Evolutionary conservation across 768 basidiomycete species (phyloP), one percentile per base, ranked within the genome.

Genomic region (Lentinula boryana): DNA sequence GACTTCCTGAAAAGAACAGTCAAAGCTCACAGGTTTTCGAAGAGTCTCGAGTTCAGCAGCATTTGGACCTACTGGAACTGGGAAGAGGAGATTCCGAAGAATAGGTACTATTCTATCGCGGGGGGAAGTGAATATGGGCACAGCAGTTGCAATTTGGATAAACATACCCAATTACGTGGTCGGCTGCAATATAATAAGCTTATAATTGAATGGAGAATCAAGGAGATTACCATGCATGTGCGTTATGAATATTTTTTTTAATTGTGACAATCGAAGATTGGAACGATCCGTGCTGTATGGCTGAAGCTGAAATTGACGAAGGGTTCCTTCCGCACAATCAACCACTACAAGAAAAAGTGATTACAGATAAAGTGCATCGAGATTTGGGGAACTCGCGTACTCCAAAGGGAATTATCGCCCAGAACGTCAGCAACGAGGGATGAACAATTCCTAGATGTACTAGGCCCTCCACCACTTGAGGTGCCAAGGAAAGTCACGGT

Each of bases 261-360:
- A 76, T 76, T 79, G 59, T 85, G 66, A 53, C 67, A 66, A 43
- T 67, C 65, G 52, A 63, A 70, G 58, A 44, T 63, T 63, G 65
- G 58, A 52, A 16, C 50, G 48, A 52, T 66, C 62, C 35, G 65
- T 58, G n/a, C 41, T 55, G 51, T 63, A 66, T n/a, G 85, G 83
- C 61, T 88, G 85, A 4, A 74, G 71, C 16, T 75, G 72, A 63
- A 92, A 86, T 68, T 93, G 90, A 31, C 87, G 78, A 13, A 82
- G 73, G 12, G 90, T 91, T 38, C 91, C 91, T 72, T 92, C 89
- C 13, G 88, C 91, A 71, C 90, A 91, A 69, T 93, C 90, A 21
- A 93, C 80, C 87, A 93, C 89, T 90, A 66, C 31, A 46, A 50
- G 12, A 33, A 49, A 50, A 58, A 63, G 62, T 62, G 54, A 60